These are phyloP conservation scores for Cryptosporidium ryanae DNA, from an alignment of 169 alveolate genomes.

Conservation along the genomic window DNA sequence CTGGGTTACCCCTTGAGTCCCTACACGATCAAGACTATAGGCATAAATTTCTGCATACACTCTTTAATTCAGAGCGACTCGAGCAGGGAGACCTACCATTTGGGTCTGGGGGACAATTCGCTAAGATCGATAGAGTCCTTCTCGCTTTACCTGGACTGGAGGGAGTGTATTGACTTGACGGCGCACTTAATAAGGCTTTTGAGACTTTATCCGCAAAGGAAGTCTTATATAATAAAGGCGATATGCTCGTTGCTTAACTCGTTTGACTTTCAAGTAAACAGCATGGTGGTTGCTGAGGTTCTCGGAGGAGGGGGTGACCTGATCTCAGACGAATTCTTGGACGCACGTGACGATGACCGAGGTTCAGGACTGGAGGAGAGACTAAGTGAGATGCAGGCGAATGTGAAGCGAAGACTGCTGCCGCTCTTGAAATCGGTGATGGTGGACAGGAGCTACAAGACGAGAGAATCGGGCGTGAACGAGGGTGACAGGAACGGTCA, in stretches of 20 bases:
- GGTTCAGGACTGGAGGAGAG: slow-evolving; percentile 3
- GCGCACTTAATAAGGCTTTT: slow-evolving; percentile 28
- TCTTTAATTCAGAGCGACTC: slow-evolving; percentile 33
- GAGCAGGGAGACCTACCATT: slow-evolving; percentile 38
- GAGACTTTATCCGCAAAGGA: slow-evolving; percentile 46
- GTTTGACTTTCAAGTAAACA: slow-evolving; percentile 60
- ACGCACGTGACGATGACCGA: no score
- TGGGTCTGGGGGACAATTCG: slow-evolving; percentile 65
- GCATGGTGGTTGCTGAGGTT: neutral
- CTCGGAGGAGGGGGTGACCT: neutral
- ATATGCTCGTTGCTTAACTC: slow-evolving; percentile 52
- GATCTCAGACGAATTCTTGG: no score
- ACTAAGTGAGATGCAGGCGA: slow-evolving; percentile 38
- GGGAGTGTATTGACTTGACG: slow-evolving; percentile 22
- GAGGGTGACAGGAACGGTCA: neutral
- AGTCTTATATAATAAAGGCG: slow-evolving; percentile 59
- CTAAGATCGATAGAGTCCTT: slow-evolving; percentile 43
- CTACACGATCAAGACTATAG: slow-evolving; percentile 23
- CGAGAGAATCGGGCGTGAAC: neutral
- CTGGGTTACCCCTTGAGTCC: neutral
- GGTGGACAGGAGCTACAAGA: slow-evolving; percentile 67
- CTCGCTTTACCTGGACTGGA: slow-evolving; percentile 36
- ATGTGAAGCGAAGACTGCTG: slow-evolving; percentile 12
- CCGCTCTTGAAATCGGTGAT: slow-evolving; percentile 36
- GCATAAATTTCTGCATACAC: slow-evolving; percentile 35